These are phyloP conservation scores for Fusarium luffae DNA, from an alignment of 2,329 filamentous ascomycete species.

Conservation along the genomic window DNA sequence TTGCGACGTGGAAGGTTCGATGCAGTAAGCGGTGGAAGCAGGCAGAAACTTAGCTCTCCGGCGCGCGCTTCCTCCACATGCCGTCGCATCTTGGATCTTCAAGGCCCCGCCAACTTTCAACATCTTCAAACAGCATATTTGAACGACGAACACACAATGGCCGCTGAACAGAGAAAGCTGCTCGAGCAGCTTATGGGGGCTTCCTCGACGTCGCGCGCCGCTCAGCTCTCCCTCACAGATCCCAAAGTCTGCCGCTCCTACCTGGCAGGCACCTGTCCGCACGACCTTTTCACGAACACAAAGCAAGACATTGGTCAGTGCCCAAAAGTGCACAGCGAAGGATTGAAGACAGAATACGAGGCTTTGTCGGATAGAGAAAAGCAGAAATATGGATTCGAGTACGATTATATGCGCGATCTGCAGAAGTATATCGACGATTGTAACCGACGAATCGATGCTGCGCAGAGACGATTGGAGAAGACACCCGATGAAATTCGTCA, in stretches of 20 bases:
- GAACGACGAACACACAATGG: slow-evolving; percentile 62
- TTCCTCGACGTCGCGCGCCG: slow-evolving; percentile 76
- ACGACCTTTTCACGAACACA: slow-evolving; percentile 99
- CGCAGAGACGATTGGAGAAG: slow-evolving; percentile 92
- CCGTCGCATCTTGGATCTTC: slow-evolving; percentile 35
- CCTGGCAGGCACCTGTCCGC: slow-evolving; percentile 91
- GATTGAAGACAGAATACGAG: slow-evolving; percentile 90
- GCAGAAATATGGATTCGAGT: slow-evolving; percentile 88
- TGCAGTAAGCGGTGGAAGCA: slow-evolving; percentile 37
- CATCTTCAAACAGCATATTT: slow-evolving; percentile 1
- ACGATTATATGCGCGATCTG: slow-evolving; percentile 96
- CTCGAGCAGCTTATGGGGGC: slow-evolving; percentile 95
- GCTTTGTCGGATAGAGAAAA: slow-evolving; percentile 75
- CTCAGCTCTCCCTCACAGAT: slow-evolving; percentile 89
- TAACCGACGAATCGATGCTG: slow-evolving; percentile 90
- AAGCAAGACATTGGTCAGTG: slow-evolving; percentile 96
- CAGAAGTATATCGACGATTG: slow-evolving; percentile 97
- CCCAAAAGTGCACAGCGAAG: slow-evolving; percentile 87
- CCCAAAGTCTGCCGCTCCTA: slow-evolving; percentile 95
- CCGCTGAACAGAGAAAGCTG: slow-evolving; percentile 97
- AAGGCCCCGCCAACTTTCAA: slow-evolving; percentile 38
- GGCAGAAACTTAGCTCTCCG: slow-evolving; percentile 43
- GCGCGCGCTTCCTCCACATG: slow-evolving; percentile 45
- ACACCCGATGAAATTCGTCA: slow-evolving; percentile 97
- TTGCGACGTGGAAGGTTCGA: slow-evolving; percentile 44